A percentile compares a stretch with the other conserved stretches of the same genome.
Conservation (phyloP, 2,329 filamentous ascomycete genomes). For the Aspergillus terreus region DNA sequence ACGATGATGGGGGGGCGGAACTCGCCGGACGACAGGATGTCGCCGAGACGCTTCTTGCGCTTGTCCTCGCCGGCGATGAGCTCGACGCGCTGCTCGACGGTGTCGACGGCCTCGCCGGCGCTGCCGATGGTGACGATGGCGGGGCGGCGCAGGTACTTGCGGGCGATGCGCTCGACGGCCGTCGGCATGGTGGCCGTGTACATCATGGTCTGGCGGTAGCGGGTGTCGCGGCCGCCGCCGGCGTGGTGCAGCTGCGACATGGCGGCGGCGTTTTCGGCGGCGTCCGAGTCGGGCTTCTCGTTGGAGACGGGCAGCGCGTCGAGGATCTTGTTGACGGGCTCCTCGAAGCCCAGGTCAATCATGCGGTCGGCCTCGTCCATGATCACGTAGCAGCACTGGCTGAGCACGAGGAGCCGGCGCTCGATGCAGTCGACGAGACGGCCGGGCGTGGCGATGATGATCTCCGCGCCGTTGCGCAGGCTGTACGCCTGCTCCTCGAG, state of each 20-base stretch:
- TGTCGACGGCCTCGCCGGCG: conserved; percentile 91
- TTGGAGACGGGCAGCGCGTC: conserved; percentile 89
- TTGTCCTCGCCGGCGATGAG: conserved; percentile 89
- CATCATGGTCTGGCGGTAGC: conserved; percentile 99
- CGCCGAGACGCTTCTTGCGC: conserved; percentile 89
- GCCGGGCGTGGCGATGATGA: conserved; percentile 96
- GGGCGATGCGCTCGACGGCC: conserved; percentile 89
- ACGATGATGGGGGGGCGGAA: conserved; percentile 92
- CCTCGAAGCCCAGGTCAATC: conserved; percentile 98
- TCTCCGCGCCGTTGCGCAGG: conserved; percentile 88
- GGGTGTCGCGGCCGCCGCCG: conserved; percentile 59
- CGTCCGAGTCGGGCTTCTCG: conserved; percentile 91
- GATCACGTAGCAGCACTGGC: conserved; percentile 97
- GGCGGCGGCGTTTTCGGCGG: conserved; percentile 77
- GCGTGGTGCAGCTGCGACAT: conserved; percentile 69
- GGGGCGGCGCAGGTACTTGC: conserved; percentile 89
- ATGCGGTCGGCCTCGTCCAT: conserved; percentile 99
- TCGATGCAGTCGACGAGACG: conserved; percentile 97
- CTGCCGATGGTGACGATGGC: conserved; percentile 95
- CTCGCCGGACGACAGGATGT: conserved; percentile 76
- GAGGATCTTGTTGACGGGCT: conserved; percentile 94
- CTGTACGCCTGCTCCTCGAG: conserved; percentile 91
- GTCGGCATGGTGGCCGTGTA: conserved; percentile 98
- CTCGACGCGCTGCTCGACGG: conserved; percentile 95
- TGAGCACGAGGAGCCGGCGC: conserved; percentile 80